Evolutionary conservation across 2,329 filamentous ascomycete species (phyloP), one percentile per base, ranked within the genome.

Genomic region (Colletotrichum camelliae): DNA sequence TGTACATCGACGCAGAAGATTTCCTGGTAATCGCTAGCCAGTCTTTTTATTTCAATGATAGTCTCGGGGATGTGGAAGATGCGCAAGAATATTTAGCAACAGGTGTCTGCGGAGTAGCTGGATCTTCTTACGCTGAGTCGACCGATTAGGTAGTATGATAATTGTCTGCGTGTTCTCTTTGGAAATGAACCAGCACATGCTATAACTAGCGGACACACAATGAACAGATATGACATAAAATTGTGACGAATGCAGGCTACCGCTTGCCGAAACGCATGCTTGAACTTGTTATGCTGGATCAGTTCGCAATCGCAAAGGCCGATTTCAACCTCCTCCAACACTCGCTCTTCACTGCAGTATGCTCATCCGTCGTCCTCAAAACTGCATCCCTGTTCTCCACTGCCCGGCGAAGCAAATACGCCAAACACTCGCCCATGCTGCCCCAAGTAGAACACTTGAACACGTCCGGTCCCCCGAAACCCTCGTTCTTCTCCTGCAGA

Each of bases 401-500:
- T 6, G 84, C 85, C 35, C 85, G 77, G 27, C 85, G 79, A 5
- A 81, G 78, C 27, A 86, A 78, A 73, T 86, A 86, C 12, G 80
- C 83, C 75, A 86, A 78, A 67, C 85, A 86, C 77, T 86, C 85
- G 7, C 79, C 79, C 60, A 86, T 61, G 3, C 78, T 83, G 9
- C 85, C 85, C 85, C 85, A 86, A 3, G 84, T 86, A 33, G 83
- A 82, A 70, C 84, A 86, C 78, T 86, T 86, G 78, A 81, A 86
- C 2, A 86, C 85, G 21, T 82, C 81, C 0, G 83, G 82, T 1
- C 77, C 76, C 13, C 74, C 65, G 57, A 72, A 74, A 18, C 74
- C 76, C 2, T 79, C 79, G 12, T 79, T 76, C 76, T 84, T 84
- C 31, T 81, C 73, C 48, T 87, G 84, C 12, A 91, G 83, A 0